Conservation (phyloP, 805 yeast genomes). For the Myxozyma sirexii region DNA sequence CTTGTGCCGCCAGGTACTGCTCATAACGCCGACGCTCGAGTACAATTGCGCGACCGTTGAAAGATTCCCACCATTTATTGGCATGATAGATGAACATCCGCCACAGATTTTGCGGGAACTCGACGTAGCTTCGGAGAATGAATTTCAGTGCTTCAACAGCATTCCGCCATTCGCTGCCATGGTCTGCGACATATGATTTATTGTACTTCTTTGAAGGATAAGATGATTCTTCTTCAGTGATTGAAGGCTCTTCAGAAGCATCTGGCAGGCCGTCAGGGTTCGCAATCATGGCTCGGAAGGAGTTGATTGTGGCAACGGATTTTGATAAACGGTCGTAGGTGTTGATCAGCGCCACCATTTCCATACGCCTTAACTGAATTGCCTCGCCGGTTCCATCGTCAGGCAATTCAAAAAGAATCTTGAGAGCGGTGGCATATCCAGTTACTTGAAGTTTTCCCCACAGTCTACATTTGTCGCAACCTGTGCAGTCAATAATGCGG, state of each 20-base stretch:
- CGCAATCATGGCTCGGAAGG: slow-evolving; percentile 49
- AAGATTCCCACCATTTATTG: slow-evolving; percentile 68
- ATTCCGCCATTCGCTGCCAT: slow-evolving; percentile 54
- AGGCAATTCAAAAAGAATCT: slow-evolving; percentile 78
- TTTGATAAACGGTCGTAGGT: slow-evolving; percentile 91
- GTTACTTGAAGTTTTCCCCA: slow-evolving; percentile 99
- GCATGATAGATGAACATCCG: slow-evolving; percentile 53
- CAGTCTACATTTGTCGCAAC: slow-evolving; percentile 94
- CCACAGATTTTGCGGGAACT: slow-evolving; percentile 67
- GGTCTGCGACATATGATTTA: slow-evolving; percentile 30
- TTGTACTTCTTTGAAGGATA: not conserved
- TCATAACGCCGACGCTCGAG: slow-evolving; percentile 14
- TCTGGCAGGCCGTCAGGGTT: slow-evolving; percentile 32
- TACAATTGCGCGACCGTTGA: slow-evolving; percentile 59
- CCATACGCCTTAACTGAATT: slow-evolving; percentile 70
- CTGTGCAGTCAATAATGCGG: slow-evolving; percentile 96
- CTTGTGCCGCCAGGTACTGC: slow-evolving; percentile 1
- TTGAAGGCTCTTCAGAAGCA: slow-evolving; percentile 44
- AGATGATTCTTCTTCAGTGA: slow-evolving; percentile 7
- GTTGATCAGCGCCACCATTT: slow-evolving; percentile 85
- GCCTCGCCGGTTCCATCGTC: slow-evolving; percentile 51
- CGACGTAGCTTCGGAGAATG: slow-evolving; percentile 64
- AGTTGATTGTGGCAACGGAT: slow-evolving; percentile 72
- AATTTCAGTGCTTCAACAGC: slow-evolving; percentile 65
- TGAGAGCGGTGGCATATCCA: slow-evolving; percentile 96